Conservation (phyloP, 331 rosid species). For the Acacia concinna region DNA sequence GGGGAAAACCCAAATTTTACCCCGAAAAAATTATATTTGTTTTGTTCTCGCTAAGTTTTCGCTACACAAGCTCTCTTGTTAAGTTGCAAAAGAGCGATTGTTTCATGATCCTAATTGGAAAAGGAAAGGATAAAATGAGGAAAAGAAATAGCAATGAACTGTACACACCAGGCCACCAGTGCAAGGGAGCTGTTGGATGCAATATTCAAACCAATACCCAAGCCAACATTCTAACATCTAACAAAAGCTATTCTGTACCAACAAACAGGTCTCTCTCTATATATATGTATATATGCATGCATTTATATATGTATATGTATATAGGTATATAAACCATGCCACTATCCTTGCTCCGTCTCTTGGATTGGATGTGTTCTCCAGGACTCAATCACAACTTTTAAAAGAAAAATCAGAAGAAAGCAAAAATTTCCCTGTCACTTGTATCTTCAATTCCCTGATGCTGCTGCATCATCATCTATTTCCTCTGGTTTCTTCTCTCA, state of each 20-base stretch:
- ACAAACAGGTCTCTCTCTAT: constrained; percentile 20
- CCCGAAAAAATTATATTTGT: too few relatives aligned
- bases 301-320: not conserved
- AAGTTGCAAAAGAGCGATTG: constrained; percentile 29
- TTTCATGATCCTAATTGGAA: constrained; percentile 24
- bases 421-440: constrained; percentile 36
- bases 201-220: constrained; percentile 45
- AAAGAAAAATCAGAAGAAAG: constrained; percentile 40
- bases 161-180: constrained; percentile 45
- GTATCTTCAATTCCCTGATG: constrained; percentile 26
- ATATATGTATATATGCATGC: constrained; percentile 7
- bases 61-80: constrained; percentile 20
- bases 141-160: constrained; percentile 40
- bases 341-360: constrained; percentile 32
- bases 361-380: constrained; percentile 36
- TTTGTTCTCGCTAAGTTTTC: constrained; percentile 10
- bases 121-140: constrained; percentile 8
- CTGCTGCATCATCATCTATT: constrained; percentile 19
- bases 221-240: constrained; percentile 50
- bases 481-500: constrained; percentile 46
- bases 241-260: constrained; percentile 37
- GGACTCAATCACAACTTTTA: constrained; percentile 20
- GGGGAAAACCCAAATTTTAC: too few relatives aligned
- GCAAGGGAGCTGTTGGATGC: constrained; percentile 37
- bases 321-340: constrained; percentile 32